Evolutionary conservation across 352 stramenopile species (phyloP).

Genomic region (Aphanomyces astaci): DNA sequence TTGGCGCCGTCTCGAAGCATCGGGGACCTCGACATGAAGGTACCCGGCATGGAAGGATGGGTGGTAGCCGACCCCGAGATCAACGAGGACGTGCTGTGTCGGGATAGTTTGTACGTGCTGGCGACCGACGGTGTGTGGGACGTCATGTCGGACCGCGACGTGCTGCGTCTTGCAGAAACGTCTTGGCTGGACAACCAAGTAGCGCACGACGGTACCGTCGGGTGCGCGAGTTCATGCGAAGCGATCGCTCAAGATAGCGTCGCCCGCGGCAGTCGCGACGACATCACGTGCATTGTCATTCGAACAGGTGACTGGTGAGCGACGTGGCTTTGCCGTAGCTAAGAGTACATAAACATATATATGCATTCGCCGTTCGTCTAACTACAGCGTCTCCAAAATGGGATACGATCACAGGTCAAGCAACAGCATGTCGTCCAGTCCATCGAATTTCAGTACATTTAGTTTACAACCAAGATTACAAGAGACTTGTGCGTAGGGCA

Average conservation of each 20-base stretch:
- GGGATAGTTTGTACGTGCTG: conserved; percentile 42
- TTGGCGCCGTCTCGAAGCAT: conserved; percentile 78
- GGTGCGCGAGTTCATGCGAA: conserved; percentile 40
- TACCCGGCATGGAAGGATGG: conserved; percentile 57
- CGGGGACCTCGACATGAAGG: conserved; percentile 79
- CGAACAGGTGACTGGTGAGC: conserved; percentile 2
- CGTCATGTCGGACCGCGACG: conserved; percentile 51
- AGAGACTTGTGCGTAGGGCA: background rate
- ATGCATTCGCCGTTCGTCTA: too few relatives aligned
- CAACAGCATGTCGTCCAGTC: too few relatives aligned
- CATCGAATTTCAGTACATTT: too few relatives aligned
- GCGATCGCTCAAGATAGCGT: conserved; percentile 44
- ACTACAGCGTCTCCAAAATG: too few relatives aligned
- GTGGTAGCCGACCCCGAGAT: conserved; percentile 68
- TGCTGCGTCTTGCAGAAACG: conserved; percentile 40
- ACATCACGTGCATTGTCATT: conserved; percentile 54
- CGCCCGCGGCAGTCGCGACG: conserved; percentile 49
- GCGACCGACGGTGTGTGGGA: conserved; percentile 72
- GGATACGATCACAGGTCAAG: too few relatives aligned
- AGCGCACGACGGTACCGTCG: conserved; percentile 18
- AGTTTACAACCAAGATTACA: too few relatives aligned
- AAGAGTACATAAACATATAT: too few relatives aligned
- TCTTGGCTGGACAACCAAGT: conserved; percentile 26
- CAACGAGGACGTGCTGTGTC: conserved; percentile 35
- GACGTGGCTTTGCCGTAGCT: too few relatives aligned